phyloP scores from a whole-genome alignment of 202 grass and related monocot genomes.

The Hordeum pubiflorum region DNA sequence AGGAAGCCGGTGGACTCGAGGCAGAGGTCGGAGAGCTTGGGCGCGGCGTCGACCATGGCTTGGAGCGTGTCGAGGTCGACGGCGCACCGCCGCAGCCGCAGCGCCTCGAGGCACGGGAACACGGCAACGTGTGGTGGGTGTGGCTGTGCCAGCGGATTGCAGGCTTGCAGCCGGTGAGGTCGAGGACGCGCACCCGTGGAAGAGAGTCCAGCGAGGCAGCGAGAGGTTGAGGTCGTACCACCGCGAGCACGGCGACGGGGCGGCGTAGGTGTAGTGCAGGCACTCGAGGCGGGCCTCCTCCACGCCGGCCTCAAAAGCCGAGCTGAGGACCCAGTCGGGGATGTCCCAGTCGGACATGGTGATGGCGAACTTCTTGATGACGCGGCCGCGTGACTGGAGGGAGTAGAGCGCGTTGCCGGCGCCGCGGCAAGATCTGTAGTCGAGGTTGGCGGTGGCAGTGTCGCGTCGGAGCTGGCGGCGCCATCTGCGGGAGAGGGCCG shows the following conservation, averaged over 20 bases:
- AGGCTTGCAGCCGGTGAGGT: neutral
- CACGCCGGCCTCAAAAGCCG: neutral
- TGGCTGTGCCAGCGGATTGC: too few species aligned
- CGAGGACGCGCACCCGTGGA: neutral
- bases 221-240: neutral
- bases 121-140: too few species aligned
- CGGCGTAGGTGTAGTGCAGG: neutral
- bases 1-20: neutral
- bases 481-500: too few species aligned
- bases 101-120: neutral
- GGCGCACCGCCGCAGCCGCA: neutral
- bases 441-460: too few species aligned
- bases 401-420: too few species aligned
- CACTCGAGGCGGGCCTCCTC: neutral
- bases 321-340: neutral
- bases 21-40: neutral
- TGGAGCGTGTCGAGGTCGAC: neutral
- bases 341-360: too few species aligned
- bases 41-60: neutral
- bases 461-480: too few species aligned
- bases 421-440: too few species aligned
- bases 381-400: too few species aligned
- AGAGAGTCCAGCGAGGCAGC: neutral
- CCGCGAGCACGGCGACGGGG: neutral
- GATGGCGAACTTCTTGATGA: too few species aligned